Percentiles rank a stretch among this genome's conserved stretches.
These are phyloP conservation scores for Poa annua DNA, from an alignment of 176 grass and related monocot species.

Conservation along the genomic window DNA sequence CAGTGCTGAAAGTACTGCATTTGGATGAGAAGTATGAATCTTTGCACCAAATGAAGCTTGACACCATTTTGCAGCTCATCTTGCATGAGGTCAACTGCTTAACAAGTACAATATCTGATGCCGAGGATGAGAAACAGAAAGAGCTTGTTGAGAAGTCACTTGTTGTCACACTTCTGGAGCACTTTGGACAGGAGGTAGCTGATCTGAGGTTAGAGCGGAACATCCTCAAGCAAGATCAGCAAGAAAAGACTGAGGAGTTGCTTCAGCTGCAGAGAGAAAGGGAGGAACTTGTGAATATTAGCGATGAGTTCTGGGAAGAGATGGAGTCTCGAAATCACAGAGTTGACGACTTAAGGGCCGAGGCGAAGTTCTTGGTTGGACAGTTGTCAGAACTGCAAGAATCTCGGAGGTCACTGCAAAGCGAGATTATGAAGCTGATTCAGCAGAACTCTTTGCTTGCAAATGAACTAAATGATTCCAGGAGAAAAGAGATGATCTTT, in stretches of 20 bases:
- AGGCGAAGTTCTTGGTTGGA: conserved; percentile 71
- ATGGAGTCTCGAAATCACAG: conserved; percentile 56
- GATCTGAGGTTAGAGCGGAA: conserved; percentile 75
- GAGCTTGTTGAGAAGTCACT: conserved; percentile 87
- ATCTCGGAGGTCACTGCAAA: conserved; percentile 64
- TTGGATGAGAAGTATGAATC: conserved; percentile 76
- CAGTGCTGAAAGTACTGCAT: conserved; percentile 58
- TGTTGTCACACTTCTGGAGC: conserved; percentile 82
- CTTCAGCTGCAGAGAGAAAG: conserved; percentile 55
- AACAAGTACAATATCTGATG: conserved; percentile 60
- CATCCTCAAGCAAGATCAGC: conserved; percentile 55
- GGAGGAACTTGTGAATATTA: conserved; percentile 53
- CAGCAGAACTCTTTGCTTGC: conserved; percentile 70
- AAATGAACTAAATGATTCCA: conserved; percentile 55
- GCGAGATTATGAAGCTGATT: conserved; percentile 62
- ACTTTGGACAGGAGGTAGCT: conserved; percentile 77
- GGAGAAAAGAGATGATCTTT: conserved; percentile 47
- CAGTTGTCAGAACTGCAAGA: conserved; percentile 79
- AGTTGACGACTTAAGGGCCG: conserved; percentile 69
- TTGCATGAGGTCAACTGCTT: conserved; percentile 73
- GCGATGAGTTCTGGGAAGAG: conserved; percentile 62
- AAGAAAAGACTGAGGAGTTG: conserved; percentile 55
- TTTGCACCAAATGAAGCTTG: conserved; percentile 74
- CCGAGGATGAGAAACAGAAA: conserved; percentile 77
- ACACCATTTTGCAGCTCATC: conserved; percentile 84